Base-by-base conservation (phyloP, 164 flowering plant species). In the Kingdonia uniflora region DNA sequence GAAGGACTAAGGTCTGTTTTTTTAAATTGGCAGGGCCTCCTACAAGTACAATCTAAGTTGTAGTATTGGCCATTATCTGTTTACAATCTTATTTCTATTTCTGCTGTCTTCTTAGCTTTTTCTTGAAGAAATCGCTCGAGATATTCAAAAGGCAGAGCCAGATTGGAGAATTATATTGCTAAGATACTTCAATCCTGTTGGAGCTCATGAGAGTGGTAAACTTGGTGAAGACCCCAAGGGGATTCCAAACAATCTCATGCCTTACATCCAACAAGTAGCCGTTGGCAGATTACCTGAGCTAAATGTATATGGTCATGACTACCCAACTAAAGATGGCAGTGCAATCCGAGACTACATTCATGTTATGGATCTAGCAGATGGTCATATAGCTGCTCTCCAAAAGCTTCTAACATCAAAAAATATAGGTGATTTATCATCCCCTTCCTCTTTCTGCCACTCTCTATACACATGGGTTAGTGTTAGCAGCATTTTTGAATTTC, bases 181-280 rank as follows among this genome's bases (percentile, higher is more conserved):
- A 25, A 77, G 98, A 54, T 91, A 87, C 74, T 91, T 87, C 72
- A 87, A 92, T 60, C 98, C 98, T 46, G 88, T 87, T 41, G 95
- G 87, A 48, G 96, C 96, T 59, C 96, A 92, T 57, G 80, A 76
- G 65, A 88, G 98, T 67, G 98, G 96, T 29, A 70, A 58, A 65
- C 68, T 92, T 51, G 98, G 98, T 51, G 98, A 92, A 75, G 98
- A 92, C 68, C 98, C 98, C 8, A 85, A 76, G 72, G 96, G 98
- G 3, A 80, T 88, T 58, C 98, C 98, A 40, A 87, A 85, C 55
- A 88, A 88, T 68, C 90, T 92, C 42, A 84, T 92, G 95, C 98
- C 98, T 50, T 92, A 80, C 60, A 81, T 92, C 49, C 87, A 82
- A 57, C 96, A 88, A 75, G 96, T 92, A 15, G 98, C 98, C 16